A percentile compares a stretch with the other conserved stretches of the same genome.
These are phyloP conservation scores for Coniochaeta prunicola DNA, from an alignment of 2,329 filamentous ascomycete genomes.

Conservation along the genomic window DNA sequence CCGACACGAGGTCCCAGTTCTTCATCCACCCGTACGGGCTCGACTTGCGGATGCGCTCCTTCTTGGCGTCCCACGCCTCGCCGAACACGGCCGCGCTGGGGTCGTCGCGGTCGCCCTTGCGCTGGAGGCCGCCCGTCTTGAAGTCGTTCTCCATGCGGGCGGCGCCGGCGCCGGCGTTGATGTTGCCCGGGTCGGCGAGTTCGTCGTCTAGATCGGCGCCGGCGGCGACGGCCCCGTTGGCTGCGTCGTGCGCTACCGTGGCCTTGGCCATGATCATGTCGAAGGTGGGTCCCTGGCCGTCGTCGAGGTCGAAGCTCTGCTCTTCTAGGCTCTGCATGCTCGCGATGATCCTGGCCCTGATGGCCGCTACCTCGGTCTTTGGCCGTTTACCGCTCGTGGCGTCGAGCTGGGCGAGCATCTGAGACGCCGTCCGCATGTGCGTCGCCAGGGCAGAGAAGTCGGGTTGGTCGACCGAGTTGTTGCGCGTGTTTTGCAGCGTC, in stretches of 20 bases:
- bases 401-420: conserved; percentile 80
- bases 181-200: conserved; percentile 36
- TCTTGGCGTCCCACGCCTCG: conserved; percentile 79
- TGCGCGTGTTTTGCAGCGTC: conserved; percentile 49
- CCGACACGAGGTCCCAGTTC: conserved; percentile 81
- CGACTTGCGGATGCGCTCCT: conserved; percentile 73
- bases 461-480: conserved; percentile 57
- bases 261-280: conserved; percentile 75
- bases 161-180: conserved; percentile 66
- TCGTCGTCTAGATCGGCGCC: conserved; percentile 48
- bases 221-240: conserved; percentile 20
- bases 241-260: conserved; percentile 40
- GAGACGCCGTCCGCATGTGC: conserved; percentile 80
- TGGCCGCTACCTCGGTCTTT: conserved; percentile 72
- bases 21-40: conserved; percentile 86
- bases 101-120: conserved; percentile 76
- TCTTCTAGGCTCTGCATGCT: conserved; percentile 86
- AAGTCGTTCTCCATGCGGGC: conserved; percentile 86
- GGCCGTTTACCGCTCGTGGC: conserved; percentile 74
- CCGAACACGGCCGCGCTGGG: conserved; percentile 81
- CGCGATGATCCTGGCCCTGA: conserved; percentile 79
- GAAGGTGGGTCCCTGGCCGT: conserved; percentile 66
- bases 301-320: conserved; percentile 72
- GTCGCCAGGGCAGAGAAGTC: conserved; percentile 78
- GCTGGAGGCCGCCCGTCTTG: conserved; percentile 76